Conservation (phyloP, 768 basidiomycete species). For the Exidia glandulosa region DNA sequence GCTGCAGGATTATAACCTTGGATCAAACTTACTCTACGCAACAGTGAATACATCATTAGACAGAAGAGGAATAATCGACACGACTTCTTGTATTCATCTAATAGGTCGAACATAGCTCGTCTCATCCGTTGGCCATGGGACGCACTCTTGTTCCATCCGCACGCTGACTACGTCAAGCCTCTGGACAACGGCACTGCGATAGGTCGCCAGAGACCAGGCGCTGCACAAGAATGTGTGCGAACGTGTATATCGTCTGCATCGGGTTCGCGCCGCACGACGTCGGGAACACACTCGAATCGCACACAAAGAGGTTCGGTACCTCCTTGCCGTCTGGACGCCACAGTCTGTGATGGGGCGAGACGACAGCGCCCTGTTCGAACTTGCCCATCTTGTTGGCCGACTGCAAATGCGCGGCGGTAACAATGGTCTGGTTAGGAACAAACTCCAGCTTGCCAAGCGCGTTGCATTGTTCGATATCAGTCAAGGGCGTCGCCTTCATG, state of each 20-base stretch:
- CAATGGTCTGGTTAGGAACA: neutral
- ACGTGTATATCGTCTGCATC: neutral
- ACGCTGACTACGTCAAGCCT: too few relatives aligned
- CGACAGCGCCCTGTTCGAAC: neutral
- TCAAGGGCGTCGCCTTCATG: neutral
- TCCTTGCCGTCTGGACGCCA: neutral
- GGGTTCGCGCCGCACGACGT: neutral
- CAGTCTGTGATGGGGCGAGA: neutral
- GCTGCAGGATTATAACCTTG: too few relatives aligned
- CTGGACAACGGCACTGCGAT: too few relatives aligned
- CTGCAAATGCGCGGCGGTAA: neutral
- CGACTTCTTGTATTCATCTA: too few relatives aligned
- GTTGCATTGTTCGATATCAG: neutral
- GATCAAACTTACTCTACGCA: too few relatives aligned
- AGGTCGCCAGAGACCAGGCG: neutral
- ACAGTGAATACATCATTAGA: too few relatives aligned
- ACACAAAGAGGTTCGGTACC: neutral
- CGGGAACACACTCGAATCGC: neutral
- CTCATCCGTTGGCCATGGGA: too few relatives aligned
- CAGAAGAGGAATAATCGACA: too few relatives aligned
- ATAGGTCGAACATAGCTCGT: too few relatives aligned
- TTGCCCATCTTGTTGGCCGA: neutral
- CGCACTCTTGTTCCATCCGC: too few relatives aligned
- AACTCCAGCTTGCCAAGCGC: neutral
- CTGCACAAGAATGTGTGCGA: neutral